phyloP scores from a whole-genome alignment of 2,329 filamentous ascomycete species.

The Xylogone sp. region DNA sequence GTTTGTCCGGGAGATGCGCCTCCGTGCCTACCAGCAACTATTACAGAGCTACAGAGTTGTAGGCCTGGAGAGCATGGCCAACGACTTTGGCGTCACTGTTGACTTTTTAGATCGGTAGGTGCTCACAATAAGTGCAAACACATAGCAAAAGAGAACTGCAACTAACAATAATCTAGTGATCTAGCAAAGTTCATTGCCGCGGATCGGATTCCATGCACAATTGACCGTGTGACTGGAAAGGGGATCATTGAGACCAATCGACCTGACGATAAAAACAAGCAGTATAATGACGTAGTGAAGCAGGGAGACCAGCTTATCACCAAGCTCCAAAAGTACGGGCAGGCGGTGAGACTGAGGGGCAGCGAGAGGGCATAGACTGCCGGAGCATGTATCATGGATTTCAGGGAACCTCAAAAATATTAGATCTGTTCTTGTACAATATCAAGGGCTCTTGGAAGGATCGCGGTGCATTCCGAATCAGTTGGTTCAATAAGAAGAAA shows the following conservation, averaged over 20 bases:
- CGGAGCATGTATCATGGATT: background rate
- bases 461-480: no score
- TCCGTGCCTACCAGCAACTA: slow-evolving; percentile 93
- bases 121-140: background rate
- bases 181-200: slow-evolving; percentile 95
- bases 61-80: slow-evolving; percentile 94
- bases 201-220: slow-evolving; percentile 91
- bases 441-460: background rate
- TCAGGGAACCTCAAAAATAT: background rate
- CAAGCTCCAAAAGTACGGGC: slow-evolving; percentile 98
- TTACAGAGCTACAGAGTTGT: slow-evolving; percentile 97
- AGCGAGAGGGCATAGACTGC: slow-evolving; percentile 76
- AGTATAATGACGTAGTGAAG: slow-evolving; percentile 96
- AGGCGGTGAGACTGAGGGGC: slow-evolving; percentile 88
- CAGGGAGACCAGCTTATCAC: slow-evolving; percentile 97
- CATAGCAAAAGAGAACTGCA: slow-evolving; percentile 1
- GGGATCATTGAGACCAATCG: slow-evolving; percentile 98
- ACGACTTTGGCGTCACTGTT: slow-evolving; percentile 93
- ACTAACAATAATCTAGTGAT: slow-evolving; percentile 56
- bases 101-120: slow-evolving; percentile 91
- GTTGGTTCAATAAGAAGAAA: background rate
- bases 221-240: slow-evolving; percentile 93
- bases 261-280: slow-evolving; percentile 99
- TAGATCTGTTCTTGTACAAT: background rate
- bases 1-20: slow-evolving; percentile 98